Conservation (phyloP, 768 basidiomycete genomes). For the Pleurotus djamor region DNA sequence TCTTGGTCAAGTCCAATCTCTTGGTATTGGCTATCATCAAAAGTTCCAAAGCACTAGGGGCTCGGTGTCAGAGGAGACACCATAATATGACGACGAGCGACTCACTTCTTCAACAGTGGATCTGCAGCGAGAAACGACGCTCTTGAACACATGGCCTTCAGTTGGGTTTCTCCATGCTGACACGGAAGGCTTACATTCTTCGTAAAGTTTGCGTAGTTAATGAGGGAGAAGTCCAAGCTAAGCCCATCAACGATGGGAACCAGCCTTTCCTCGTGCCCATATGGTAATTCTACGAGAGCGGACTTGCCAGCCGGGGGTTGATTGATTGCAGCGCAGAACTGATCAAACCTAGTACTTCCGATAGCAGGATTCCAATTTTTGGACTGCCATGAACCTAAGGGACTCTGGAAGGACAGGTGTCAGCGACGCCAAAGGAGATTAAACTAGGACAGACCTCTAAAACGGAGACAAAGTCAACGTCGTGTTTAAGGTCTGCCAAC, state of each 20-base stretch:
- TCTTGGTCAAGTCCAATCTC: slow-evolving; percentile 60
- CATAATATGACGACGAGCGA: neutral
- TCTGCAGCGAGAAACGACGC: slow-evolving; percentile 56
- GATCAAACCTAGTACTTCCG: slow-evolving; percentile 58
- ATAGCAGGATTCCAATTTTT: slow-evolving; percentile 85
- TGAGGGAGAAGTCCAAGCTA: slow-evolving; percentile 53
- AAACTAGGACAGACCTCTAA: slow-evolving; percentile 47
- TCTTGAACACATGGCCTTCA: slow-evolving; percentile 25
- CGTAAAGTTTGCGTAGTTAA: slow-evolving; percentile 79
- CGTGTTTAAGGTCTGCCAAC: slow-evolving; percentile 59
- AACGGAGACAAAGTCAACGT: slow-evolving; percentile 76
- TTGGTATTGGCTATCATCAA: slow-evolving; percentile 63
- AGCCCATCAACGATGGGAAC: slow-evolving; percentile 43
- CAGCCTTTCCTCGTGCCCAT: slow-evolving; percentile 47
- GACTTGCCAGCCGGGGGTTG: slow-evolving; percentile 34
- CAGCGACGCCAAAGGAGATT: slow-evolving; percentile 16
- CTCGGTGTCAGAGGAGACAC: neutral
- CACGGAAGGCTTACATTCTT: slow-evolving; percentile 45
- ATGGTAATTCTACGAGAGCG: slow-evolving; percentile 36
- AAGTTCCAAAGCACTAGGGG: slow-evolving; percentile 85
- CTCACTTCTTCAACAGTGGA: slow-evolving; percentile 30
- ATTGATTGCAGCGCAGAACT: slow-evolving; percentile 62
- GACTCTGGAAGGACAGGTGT: slow-evolving; percentile 32
- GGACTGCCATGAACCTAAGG: slow-evolving; percentile 75
- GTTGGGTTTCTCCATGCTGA: neutral